Evolutionary conservation across 2,329 filamentous ascomycete species (phyloP), one percentile per base, ranked within the genome.

Genomic region (Pyrenophora seminiperda): DNA sequence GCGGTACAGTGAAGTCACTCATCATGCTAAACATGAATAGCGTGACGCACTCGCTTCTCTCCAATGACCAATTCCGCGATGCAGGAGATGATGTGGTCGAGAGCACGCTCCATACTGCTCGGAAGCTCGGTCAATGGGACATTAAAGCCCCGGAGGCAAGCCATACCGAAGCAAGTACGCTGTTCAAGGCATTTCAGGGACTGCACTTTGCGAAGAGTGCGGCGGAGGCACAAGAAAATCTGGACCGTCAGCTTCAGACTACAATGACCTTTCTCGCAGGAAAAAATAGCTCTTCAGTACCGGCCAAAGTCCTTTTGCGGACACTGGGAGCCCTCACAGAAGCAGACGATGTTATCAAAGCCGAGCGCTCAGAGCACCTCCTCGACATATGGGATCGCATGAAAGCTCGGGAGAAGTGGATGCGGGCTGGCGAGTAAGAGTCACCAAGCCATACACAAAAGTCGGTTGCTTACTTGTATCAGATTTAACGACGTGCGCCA

Each of bases 41-140:
- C 2, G 77, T 99, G 30, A 93, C 93, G 0, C 87, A 92, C 65
- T 89, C 89, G 5, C 77, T 97, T 18, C 78, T 92, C 6, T 84
- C 88, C 48, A 82, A 80, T 6, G 85, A 91, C 49, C 81, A 87
- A 47, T 82, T 79, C 17, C 74, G 82, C 7, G 82, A 84, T 29
- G 79, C 77, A 20, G 81, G 81, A 3, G 77, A 82, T 2, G 75
- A 80, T 6, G 84, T 83, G 0, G 77, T 89, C 6, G 87, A 91
- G 38, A 88, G 82, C 54, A 90, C 90, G 44, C 88, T 96, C 56
- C 83, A 85, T 44, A 90, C 90, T 5, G 91, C 92, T 15, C 83
- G 90, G 52, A 88, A 88, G 58, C 78, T 97, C 13, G 91, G 94
- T 60, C 88, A 93, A 64, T 99, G 94, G 94, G 92, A 97, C 67